Conservation (phyloP, 768 basidiomycete species). For the Botryobasidium botryosum region DNA sequence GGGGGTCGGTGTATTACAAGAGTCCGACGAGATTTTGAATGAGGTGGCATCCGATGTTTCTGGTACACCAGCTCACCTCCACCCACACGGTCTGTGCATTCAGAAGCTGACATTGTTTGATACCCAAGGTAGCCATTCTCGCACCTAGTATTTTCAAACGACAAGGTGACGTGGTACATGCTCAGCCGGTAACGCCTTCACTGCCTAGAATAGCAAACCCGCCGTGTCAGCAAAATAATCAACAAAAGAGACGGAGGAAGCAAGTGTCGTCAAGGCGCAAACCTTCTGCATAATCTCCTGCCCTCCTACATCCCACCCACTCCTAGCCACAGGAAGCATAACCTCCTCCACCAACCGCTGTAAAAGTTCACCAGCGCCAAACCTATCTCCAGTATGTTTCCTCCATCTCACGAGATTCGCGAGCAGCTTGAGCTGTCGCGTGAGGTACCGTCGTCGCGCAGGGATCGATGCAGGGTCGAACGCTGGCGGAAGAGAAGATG, state of each 20-base stretch:
- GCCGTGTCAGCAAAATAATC: neutral
- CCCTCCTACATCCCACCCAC: slow-evolving; percentile 81
- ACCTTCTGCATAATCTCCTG: slow-evolving; percentile 47
- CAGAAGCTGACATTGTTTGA: too few relatives aligned
- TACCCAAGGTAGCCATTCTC: too few relatives aligned
- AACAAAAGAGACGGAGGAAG: too few relatives aligned
- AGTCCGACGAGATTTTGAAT: too few relatives aligned
- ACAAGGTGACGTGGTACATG: neutral
- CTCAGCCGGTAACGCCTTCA: slow-evolving; percentile 2
- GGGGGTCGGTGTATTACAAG: too few relatives aligned
- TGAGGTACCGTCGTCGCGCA: slow-evolving; percentile 53
- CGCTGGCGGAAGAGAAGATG: slow-evolving; percentile 20
- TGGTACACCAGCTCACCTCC: too few relatives aligned
- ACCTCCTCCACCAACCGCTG: slow-evolving; percentile 38
- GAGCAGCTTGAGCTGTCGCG: slow-evolving; percentile 52
- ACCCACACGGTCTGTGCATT: too few relatives aligned
- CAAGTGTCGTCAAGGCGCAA: slow-evolving; percentile 10
- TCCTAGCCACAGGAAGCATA: slow-evolving; percentile 48
- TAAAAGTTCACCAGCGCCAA: slow-evolving; percentile 40
- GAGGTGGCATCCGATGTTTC: too few relatives aligned
- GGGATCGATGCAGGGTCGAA: slow-evolving; percentile 67
- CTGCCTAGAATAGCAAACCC: slow-evolving; percentile 5
- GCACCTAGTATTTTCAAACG: too few relatives aligned
- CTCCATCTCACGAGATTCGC: slow-evolving; percentile 61
- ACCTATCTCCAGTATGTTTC: slow-evolving; percentile 44